Evolutionary conservation across 176 grass and related monocot genomes (phyloP).

Genomic region (Phoenix dactylifera): DNA sequence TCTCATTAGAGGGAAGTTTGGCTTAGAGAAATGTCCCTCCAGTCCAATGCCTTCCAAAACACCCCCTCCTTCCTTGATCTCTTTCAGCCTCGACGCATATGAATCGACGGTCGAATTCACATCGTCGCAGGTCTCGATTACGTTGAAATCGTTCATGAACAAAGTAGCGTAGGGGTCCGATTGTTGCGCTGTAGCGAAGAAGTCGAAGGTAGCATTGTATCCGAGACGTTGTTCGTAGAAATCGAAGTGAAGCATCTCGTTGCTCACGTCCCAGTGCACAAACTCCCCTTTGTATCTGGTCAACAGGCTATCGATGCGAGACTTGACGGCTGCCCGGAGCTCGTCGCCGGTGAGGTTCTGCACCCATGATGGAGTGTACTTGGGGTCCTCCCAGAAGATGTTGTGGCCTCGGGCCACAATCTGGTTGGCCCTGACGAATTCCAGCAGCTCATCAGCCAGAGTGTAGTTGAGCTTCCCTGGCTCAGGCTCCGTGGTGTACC

Average conservation of each 20-base stretch:
- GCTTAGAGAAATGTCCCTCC: slow-evolving; percentile 83
- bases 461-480: slow-evolving; percentile 57
- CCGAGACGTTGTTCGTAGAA: slow-evolving; percentile 94
- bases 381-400: slow-evolving; percentile 92
- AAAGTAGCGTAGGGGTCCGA: slow-evolving; percentile 84
- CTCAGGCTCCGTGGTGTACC: slow-evolving; percentile 77
- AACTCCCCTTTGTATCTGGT: slow-evolving; percentile 87
- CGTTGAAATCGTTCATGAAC: slow-evolving; percentile 99
- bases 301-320: not conserved
- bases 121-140: slow-evolving; percentile 91
- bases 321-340: not conserved
- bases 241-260: slow-evolving; percentile 96
- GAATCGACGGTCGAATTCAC: slow-evolving; percentile 65
- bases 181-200: slow-evolving; percentile 85
- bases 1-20: slow-evolving; percentile 84
- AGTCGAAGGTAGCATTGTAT: slow-evolving; percentile 59
- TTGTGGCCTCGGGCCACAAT: slow-evolving; percentile 72
- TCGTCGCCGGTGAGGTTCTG: not conserved
- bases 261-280: slow-evolving; percentile 96
- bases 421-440: slow-evolving; percentile 44
- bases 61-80: slow-evolving; percentile 52
- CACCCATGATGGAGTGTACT: not conserved
- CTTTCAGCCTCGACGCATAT: slow-evolving; percentile 55
- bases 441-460: slow-evolving; percentile 44
- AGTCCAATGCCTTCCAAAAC: slow-evolving; percentile 72